A percentile compares a stretch with the other conserved stretches of the same genome.
These are phyloP conservation scores for Cornus suecica DNA, from an alignment of 148 eudicot genomes.

Conservation along the genomic window DNA sequence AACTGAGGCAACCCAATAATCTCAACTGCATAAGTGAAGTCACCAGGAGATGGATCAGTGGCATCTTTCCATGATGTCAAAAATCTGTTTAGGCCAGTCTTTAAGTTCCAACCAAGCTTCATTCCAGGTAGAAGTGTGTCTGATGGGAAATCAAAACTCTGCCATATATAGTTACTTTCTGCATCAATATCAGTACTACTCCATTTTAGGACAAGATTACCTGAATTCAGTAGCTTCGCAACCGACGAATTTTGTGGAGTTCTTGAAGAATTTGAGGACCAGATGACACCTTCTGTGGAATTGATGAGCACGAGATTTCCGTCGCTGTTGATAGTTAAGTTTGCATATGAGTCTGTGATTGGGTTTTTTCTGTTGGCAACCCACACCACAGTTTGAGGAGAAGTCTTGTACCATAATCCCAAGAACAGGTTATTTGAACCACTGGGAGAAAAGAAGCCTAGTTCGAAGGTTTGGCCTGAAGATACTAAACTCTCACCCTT, in stretches of 20 bases:
- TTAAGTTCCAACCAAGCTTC: conserved; percentile 14
- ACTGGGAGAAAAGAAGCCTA: too few species aligned
- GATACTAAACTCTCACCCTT: neutral
- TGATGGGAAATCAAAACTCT: conserved; percentile 24
- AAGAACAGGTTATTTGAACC: too few species aligned
- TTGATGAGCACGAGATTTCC: too few species aligned
- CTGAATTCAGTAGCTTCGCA: conserved; percentile 15
- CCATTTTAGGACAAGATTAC: conserved; percentile 23
- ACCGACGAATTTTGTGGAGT: conserved; percentile 5
- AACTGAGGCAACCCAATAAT: conserved; percentile 14
- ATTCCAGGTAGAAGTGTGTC: conserved; percentile 26
- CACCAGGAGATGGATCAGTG: conserved; percentile 26
- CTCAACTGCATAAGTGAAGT: neutral
- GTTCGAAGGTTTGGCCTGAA: too few species aligned
- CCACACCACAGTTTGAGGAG: too few species aligned
- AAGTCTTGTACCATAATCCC: too few species aligned
- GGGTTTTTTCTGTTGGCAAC: too few species aligned
- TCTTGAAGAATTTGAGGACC: too few species aligned
- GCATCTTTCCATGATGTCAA: conserved; percentile 23
- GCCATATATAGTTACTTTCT: conserved; percentile 21
- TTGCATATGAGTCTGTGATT: too few species aligned
- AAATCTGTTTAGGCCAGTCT: neutral
- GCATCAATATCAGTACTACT: conserved; percentile 4
- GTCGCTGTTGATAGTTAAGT: too few species aligned
- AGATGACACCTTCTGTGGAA: too few species aligned